Percentiles rank a stretch among this genome's conserved stretches.
phyloP scores from a whole-genome alignment of 805 yeast genomes.

The Candida maris region DNA sequence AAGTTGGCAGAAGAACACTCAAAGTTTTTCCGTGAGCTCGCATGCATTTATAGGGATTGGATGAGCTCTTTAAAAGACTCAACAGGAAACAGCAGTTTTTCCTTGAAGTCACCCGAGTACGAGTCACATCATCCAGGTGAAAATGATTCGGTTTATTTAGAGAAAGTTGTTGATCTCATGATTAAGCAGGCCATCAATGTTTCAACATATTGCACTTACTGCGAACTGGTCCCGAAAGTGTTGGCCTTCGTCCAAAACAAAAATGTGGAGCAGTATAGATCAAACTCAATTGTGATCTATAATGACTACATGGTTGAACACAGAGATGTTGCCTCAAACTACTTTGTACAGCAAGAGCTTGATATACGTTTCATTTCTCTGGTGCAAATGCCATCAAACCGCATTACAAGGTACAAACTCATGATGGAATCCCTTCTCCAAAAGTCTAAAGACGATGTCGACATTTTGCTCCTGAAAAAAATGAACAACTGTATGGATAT shows the following conservation, averaged over 20 bases:
- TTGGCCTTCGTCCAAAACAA: slow-evolving; percentile 18
- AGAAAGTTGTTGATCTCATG: slow-evolving; percentile 18
- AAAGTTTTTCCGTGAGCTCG: slow-evolving; percentile 27
- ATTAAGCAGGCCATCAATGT: slow-evolving; percentile 21
- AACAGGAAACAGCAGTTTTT: slow-evolving; percentile 12
- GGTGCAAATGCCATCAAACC: slow-evolving; percentile 49
- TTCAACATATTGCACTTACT: slow-evolving; percentile 23
- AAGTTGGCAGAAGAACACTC: slow-evolving; percentile 33
- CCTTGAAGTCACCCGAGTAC: slow-evolving; percentile 24
- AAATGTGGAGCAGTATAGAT: slow-evolving; percentile 24
- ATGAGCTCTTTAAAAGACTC: slow-evolving; percentile 10
- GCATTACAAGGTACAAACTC: slow-evolving; percentile 48
- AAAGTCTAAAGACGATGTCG: slow-evolving; percentile 23
- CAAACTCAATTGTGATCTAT: slow-evolving; percentile 18
- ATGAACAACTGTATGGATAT: slow-evolving; percentile 26
- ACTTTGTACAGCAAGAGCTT: slow-evolving; percentile 37
- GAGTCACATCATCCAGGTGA: slow-evolving; percentile 18
- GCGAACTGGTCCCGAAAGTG: slow-evolving; percentile 23
- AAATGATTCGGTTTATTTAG: slow-evolving; percentile 21
- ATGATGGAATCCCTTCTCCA: slow-evolving; percentile 42
- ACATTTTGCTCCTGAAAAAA: slow-evolving; percentile 20
- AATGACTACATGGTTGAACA: slow-evolving; percentile 29
- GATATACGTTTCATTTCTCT: slow-evolving; percentile 55
- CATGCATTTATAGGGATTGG: slow-evolving; percentile 21
- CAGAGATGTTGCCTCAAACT: slow-evolving; percentile 16